Base-by-base conservation (phyloP, 2,329 filamentous ascomycete genomes). In the Verticillium dahliae region DNA sequence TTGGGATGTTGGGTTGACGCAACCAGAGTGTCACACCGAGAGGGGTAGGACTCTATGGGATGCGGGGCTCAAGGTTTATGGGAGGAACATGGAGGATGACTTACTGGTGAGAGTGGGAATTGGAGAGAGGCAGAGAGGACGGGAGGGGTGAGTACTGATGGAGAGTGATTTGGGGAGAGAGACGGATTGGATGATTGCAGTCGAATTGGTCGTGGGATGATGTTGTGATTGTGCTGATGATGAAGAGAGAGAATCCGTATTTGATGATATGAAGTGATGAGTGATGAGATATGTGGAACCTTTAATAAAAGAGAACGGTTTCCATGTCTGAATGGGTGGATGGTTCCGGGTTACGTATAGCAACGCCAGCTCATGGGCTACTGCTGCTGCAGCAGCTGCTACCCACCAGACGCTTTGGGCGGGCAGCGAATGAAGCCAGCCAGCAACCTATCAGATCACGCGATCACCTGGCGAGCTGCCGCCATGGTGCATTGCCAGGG, bases 401-500 rank as follows among this genome's bases (percentile, higher is more conserved):
- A 52, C 45, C 45, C 45, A n/a, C 45, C 45, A 18, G 45, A 52
- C 22, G 45, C 45, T 52, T 52, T 52, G 45, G 18, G 45, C 22
- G 18, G 45, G 45, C 45, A 52, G 45, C 45, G 45, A 52, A 60
- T 38, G 63, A 60, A 33, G 57, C 57, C 59, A 64, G 52, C 61
- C 62, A 60, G 31, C 61, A 63, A 35, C 64, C 63, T 66, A 66
- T 66, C 64, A 66, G 55, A 62, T 65, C 61, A 65, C 61, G 63
- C 61, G 60, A 66, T 62, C 64, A 66, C 57, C 63, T 45, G 61
- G 60, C 56, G 61, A 60, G 38, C 64, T 61, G 57, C 56, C 64
- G 57, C 33, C 41, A 59, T 45, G 56, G 56, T 58, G 37, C 56
- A 39, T 58, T 13, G 38, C 37, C 64, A 62, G 63, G 59, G 18